These are phyloP conservation scores for Vicia faba DNA, from an alignment of 306 rosid species.

Conservation along the genomic window DNA sequence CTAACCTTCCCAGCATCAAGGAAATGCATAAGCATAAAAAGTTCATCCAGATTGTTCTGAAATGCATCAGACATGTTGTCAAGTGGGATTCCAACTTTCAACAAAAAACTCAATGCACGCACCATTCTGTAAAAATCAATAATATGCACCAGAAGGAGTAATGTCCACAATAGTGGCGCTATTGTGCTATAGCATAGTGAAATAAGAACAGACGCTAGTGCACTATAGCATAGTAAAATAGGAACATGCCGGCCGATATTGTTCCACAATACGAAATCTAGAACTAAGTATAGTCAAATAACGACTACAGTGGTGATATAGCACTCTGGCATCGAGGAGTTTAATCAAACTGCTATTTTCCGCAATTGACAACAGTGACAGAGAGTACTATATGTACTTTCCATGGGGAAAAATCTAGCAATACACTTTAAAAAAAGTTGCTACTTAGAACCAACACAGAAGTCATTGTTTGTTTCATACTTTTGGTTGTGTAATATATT, in stretches of 20 bases:
- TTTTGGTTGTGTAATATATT: background rate
- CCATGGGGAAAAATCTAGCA: conserved; percentile 4
- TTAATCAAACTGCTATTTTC: no score
- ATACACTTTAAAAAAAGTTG: background rate
- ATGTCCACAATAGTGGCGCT: conserved; percentile 5
- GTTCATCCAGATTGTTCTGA: conserved; percentile 98
- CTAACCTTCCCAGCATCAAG: conserved; percentile 98
- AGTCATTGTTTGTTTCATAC: background rate
- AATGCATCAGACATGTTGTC: conserved; percentile 41
- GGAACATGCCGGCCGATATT: no score
- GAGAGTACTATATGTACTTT: background rate
- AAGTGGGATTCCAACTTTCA: conserved; percentile 35
- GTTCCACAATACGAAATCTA: no score
- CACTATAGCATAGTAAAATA: no score
- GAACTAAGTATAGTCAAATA: no score
- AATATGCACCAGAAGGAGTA: conserved; percentile 39
- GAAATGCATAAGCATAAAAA: conserved; percentile 99
- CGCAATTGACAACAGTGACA: no score
- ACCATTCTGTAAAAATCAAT: conserved; percentile 22
- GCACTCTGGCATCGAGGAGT: no score
- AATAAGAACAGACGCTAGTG: no score
- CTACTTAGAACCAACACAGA: conserved; percentile 2
- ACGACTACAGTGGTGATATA: no score
- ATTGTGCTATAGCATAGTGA: no score
- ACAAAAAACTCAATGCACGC: conserved; percentile 27